Evolutionary conservation across 371 early-diverging fungal genomes (phyloP).

Genomic region (Rhizopus microsporus): DNA sequence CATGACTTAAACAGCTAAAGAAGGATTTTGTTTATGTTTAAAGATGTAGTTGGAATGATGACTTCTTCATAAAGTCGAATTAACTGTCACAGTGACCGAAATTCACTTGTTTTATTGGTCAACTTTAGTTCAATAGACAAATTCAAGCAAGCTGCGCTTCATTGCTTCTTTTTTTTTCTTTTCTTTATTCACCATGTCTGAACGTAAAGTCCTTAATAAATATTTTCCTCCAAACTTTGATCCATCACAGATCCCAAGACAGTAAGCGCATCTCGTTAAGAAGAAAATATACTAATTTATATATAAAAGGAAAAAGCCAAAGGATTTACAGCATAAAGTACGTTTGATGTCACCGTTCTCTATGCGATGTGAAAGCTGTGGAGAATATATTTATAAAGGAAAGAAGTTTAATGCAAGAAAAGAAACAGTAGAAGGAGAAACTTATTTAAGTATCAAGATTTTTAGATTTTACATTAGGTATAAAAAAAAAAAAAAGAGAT

Average conservation of each 20-base stretch:
- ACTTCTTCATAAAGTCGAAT: no score
- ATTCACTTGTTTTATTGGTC: no score
- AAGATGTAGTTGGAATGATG: no score
- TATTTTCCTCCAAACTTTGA: constrained; percentile 96
- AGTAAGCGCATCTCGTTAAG: constrained; percentile 28
- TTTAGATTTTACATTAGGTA: constrained; percentile 93
- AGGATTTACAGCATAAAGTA: constrained; percentile 88
- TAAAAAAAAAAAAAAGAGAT: background rate
- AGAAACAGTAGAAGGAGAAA: constrained; percentile 82
- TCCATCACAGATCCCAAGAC: constrained; percentile 63
- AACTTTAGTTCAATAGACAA: no score
- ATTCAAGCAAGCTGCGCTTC: background rate
- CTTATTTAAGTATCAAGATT: constrained; percentile 85
- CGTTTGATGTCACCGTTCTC: constrained; percentile 98
- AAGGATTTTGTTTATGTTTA: no score
- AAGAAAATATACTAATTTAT: constrained; percentile 14
- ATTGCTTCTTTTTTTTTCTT: background rate
- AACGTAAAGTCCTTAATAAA: constrained; percentile 89
- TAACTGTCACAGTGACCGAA: no score
- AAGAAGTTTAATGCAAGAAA: constrained; percentile 98
- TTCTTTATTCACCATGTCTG: constrained; percentile 58
- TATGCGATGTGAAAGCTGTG: constrained; percentile 95
- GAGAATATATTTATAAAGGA: constrained; percentile 94
- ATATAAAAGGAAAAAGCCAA: constrained; percentile 76
- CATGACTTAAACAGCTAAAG: no score